Conservation (phyloP, 441 rosid genomes). For the Raphanus hybrid region DNA sequence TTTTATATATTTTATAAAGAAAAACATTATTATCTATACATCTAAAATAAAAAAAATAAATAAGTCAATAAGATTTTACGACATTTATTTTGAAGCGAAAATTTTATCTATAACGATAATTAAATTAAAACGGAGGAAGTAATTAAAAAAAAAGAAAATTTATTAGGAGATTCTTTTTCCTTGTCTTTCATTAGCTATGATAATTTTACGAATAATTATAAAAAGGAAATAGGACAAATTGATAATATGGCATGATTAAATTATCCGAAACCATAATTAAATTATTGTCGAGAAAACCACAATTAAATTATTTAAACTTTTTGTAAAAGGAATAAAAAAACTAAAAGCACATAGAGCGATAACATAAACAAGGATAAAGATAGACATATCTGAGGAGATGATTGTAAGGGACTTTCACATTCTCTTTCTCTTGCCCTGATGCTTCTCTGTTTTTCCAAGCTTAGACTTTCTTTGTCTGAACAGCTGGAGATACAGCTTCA, state of each 20-base stretch:
- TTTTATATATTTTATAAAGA: no score
- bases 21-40: no score
- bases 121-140: no score
- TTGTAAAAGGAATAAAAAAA: not conserved
- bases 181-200: not conserved
- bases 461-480: conserved; percentile 73
- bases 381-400: conserved; percentile 17
- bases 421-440: conserved; percentile 36
- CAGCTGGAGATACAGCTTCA: conserved; percentile 73
- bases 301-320: no score
- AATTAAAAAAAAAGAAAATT: not conserved
- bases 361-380: conserved; percentile 9
- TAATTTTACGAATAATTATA: not conserved
- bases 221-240: not conserved
- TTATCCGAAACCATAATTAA: no score
- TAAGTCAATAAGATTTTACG: no score
- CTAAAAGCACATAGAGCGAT: not conserved
- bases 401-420: not conserved
- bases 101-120: no score
- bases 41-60: no score
- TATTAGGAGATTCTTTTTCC: not conserved
- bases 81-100: no score
- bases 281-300: no score
- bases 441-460: conserved; percentile 50
- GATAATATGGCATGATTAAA: not conserved